A percentile compares a stretch with the other conserved stretches of the same genome.
Evolutionary conservation across 345 rosid species (phyloP).

Genomic region (Eucalyptus curtisii): DNA sequence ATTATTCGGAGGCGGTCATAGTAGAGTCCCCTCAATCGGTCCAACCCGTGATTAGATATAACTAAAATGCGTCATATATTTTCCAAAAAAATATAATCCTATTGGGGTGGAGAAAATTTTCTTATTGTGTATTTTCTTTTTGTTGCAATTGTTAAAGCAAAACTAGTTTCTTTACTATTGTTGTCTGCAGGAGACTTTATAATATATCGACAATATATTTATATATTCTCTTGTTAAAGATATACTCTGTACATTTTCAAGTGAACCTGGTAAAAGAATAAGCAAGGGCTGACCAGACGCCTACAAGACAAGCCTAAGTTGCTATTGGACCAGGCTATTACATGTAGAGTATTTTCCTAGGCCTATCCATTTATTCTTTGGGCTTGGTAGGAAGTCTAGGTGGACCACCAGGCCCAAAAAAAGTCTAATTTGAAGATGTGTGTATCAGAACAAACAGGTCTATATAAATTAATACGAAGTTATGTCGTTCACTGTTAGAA

Average conservation of each 20-base stretch:
- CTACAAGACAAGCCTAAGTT: neutral
- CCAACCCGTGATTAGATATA: neutral
- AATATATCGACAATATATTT: neutral
- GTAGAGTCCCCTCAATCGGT: neutral
- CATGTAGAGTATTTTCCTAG: neutral
- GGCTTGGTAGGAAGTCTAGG: neutral
- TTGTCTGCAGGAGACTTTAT: neutral
- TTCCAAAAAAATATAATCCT: neutral
- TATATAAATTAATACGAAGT: neutral
- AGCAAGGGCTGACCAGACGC: neutral
- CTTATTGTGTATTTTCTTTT: neutral
- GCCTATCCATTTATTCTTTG: neutral
- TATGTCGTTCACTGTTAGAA: neutral
- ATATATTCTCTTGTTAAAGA: neutral
- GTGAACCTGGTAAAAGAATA: neutral
- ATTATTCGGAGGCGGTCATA: neutral
- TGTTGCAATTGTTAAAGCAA: neutral
- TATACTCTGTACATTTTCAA: neutral
- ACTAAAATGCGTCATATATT: neutral
- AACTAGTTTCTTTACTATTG: neutral
- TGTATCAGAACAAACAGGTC: neutral
- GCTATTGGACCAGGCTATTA: neutral
- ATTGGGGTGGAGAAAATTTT: neutral
- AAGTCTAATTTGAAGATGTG: neutral
- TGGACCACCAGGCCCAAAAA: neutral